A percentile compares a stretch with the other conserved stretches of the same genome.
phyloP scores from a whole-genome alignment of 108 stramenopile species.

The Skeletonema costatum region DNA sequence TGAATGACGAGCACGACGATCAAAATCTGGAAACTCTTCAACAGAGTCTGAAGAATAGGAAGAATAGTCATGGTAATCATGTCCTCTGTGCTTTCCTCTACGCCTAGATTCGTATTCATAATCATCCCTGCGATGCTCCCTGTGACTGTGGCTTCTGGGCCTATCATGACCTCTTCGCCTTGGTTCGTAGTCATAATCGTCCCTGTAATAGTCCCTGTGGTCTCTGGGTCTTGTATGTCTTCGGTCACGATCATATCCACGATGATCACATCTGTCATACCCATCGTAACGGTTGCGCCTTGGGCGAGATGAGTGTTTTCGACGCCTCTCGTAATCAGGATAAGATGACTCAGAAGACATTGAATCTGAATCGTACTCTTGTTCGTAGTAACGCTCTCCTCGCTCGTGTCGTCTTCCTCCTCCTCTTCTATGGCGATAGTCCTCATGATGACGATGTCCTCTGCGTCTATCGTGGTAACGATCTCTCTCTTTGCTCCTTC shows the following conservation, averaged over 20 bases:
- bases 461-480: not conserved
- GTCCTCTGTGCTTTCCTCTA: not conserved
- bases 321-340: not conserved
- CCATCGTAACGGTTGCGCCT: not conserved
- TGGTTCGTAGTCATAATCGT: not conserved
- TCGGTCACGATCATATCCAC: not conserved
- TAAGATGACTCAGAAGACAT: not conserved
- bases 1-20: not conserved
- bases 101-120: not conserved
- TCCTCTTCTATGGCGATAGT: not conserved
- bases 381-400: not conserved
- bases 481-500: not conserved
- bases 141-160: not conserved
- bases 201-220: not conserved
- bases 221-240: not conserved
- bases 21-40: not conserved
- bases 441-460: not conserved
- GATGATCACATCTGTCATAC: not conserved
- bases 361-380: slow-evolving; percentile 2
- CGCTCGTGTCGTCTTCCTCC: not conserved
- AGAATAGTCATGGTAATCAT: not conserved
- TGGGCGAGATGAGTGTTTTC: not conserved
- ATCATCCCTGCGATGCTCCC: not conserved
- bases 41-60: not conserved
- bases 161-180: not conserved